Conservation (phyloP, 768 basidiomycete species). For the Lactifluus rugatus region DNA sequence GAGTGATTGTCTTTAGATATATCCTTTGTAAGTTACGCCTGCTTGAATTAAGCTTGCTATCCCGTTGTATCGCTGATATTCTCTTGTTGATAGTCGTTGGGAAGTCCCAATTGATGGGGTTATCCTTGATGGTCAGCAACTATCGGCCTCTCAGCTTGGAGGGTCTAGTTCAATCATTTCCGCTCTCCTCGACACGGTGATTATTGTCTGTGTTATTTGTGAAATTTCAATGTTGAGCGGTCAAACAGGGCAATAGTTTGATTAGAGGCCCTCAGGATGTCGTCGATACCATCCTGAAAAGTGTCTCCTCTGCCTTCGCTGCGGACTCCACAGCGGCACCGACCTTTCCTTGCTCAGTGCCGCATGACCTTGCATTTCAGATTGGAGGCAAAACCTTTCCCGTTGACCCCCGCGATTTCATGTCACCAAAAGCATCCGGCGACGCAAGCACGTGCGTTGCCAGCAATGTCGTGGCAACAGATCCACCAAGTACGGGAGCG, state of each 20-base stretch:
- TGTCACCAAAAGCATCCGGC: slow-evolving; percentile 30
- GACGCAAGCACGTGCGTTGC: slow-evolving; percentile 15
- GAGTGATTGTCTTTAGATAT: slow-evolving; percentile 20
- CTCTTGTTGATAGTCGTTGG: slow-evolving; percentile 33
- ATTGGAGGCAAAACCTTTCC: slow-evolving; percentile 41
- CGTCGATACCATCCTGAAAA: slow-evolving; percentile 7
- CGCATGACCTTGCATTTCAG: slow-evolving; percentile 15
- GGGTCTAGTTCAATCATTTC: slow-evolving; percentile 28
- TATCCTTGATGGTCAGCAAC: slow-evolving; percentile 51
- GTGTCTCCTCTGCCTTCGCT: slow-evolving; percentile 13
- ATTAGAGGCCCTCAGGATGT: slow-evolving; percentile 49
- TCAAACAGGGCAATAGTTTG: slow-evolving; percentile 57
- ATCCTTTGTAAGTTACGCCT: slow-evolving; percentile 14
- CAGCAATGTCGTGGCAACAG: slow-evolving; percentile 11
- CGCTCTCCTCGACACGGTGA: slow-evolving; percentile 65
- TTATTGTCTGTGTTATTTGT: not conserved
- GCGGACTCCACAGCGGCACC: not conserved
- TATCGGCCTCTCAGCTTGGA: slow-evolving; percentile 44
- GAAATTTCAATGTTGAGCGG: not conserved
- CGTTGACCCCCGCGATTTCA: slow-evolving; percentile 73
- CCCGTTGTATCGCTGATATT: not conserved
- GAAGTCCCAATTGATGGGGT: slow-evolving; percentile 64
- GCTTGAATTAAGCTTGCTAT: not conserved
- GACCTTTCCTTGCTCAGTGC: slow-evolving; percentile 14
- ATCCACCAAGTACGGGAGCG: slow-evolving; percentile 8